Percentiles rank a stretch among this genome's conserved stretches.
phyloP scores from a whole-genome alignment of 768 basidiomycete species.

The Psilocybe cyanescens region DNA sequence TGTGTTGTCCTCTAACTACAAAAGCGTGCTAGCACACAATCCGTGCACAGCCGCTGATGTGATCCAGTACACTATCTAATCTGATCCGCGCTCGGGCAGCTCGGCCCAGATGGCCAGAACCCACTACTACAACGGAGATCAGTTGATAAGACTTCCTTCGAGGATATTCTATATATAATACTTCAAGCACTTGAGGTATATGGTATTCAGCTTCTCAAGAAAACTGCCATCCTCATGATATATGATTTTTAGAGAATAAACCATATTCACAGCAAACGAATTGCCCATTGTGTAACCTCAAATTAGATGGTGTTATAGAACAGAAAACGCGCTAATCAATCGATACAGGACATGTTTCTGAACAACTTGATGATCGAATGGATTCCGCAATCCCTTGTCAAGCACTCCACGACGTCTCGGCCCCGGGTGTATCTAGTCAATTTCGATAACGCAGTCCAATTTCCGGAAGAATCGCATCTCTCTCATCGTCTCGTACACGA shows the following conservation, averaged over 20 bases:
- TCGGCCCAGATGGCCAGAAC: too few relatives aligned
- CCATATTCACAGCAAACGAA: slow-evolving; percentile 8
- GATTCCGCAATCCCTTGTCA: slow-evolving; percentile 7
- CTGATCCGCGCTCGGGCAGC: too few relatives aligned
- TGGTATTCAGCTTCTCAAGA: too few relatives aligned
- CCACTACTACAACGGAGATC: too few relatives aligned
- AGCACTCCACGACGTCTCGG: not conserved
- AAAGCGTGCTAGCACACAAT: too few relatives aligned
- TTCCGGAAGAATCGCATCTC: not conserved
- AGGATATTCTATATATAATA: slow-evolving; percentile 10
- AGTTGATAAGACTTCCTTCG: not conserved
- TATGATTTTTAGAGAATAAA: not conserved
- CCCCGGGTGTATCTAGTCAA: slow-evolving; percentile 17
- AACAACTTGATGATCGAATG: slow-evolving; percentile 14
- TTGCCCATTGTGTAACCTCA: slow-evolving; percentile 7
- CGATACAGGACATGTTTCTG: slow-evolving; percentile 10
- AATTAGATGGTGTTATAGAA: not conserved
- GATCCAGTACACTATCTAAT: too few relatives aligned
- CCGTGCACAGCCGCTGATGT: too few relatives aligned
- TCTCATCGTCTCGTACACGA: not conserved
- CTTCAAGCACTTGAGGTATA: slow-evolving; percentile 8
- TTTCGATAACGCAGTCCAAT: slow-evolving; percentile 16
- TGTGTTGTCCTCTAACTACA: too few relatives aligned
- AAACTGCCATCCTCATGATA: not conserved
- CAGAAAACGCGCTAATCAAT: not conserved